phyloP scores from a whole-genome alignment of 768 basidiomycete genomes.

The Lactarius sp. region DNA sequence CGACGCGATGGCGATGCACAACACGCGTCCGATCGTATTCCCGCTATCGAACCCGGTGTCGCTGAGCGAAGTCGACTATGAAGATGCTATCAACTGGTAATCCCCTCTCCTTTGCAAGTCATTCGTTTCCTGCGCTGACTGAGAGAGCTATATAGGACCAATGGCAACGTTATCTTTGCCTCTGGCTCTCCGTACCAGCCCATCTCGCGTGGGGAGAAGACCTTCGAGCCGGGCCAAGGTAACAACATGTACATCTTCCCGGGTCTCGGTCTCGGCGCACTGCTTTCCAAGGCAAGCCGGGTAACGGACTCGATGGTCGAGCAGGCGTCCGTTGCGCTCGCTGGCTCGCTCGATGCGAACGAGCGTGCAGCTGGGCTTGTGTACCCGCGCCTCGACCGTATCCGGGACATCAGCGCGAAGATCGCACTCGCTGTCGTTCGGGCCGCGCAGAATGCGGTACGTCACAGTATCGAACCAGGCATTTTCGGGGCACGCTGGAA shows the following conservation, averaged over 20 bases:
- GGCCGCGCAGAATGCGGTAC: constrained; percentile 69
- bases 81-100: constrained; percentile 68
- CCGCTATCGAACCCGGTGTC: constrained; percentile 85
- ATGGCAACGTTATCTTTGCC: constrained; percentile 79
- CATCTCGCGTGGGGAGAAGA: constrained; percentile 50
- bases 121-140: not conserved
- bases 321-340: constrained; percentile 76
- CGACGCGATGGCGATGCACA: constrained; percentile 72
- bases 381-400: constrained; percentile 80
- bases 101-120: not conserved
- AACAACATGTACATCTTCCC: constrained; percentile 93
- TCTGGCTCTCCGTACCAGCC: constrained; percentile 82
- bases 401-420: constrained; percentile 75
- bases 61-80: constrained; percentile 76
- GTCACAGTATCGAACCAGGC: constrained; percentile 27
- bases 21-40: constrained; percentile 85
- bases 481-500: not conserved
- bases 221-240: constrained; percentile 78
- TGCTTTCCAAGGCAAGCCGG: constrained; percentile 60
- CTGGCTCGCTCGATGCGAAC: constrained; percentile 61
- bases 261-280: constrained; percentile 71
- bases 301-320: constrained; percentile 90
- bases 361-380: constrained; percentile 64
- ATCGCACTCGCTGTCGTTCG: constrained; percentile 76
- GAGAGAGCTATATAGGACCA: constrained; percentile 22